Conservation (phyloP, 345 rosid species). For the Ceriops decandra region DNA sequence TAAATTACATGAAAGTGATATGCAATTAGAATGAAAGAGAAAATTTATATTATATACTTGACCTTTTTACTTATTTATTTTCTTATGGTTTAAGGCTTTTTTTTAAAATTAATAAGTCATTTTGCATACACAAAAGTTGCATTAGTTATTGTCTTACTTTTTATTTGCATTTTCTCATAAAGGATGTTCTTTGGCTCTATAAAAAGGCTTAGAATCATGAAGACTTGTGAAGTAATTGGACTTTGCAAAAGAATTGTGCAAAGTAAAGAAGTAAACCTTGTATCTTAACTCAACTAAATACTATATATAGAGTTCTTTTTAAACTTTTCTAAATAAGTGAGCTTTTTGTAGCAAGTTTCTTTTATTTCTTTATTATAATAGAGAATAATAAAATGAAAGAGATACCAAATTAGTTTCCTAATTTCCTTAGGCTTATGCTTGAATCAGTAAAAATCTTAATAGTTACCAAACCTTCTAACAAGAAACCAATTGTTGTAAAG, state of each 20-base stretch:
- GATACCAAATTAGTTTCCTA: constrained; percentile 12
- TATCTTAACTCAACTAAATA: constrained; percentile 15
- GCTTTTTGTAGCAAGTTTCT: not conserved
- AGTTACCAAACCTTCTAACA: too few relatives aligned
- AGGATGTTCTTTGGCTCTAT: constrained; percentile 76
- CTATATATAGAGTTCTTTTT: constrained; percentile 11
- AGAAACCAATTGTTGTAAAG: too few relatives aligned
- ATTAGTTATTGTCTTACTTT: not conserved
- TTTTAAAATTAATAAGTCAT: not conserved
- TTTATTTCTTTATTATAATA: constrained; percentile 7
- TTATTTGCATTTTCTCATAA: constrained; percentile 26
- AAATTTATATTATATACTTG: not conserved
- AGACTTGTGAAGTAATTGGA: constrained; percentile 14
- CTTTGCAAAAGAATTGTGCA: too few relatives aligned
- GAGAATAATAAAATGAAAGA: constrained; percentile 9
- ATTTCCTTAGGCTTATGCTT: constrained; percentile 10
- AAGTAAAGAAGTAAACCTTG: not conserved
- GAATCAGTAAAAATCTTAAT: constrained; percentile 14
- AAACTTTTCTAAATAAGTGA: constrained; percentile 3
- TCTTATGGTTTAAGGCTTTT: not conserved
- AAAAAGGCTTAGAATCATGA: constrained; percentile 86
- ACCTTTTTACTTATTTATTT: not conserved
- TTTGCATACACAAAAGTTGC: not conserved
- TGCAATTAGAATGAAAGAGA: too few relatives aligned
- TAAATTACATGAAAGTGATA: too few relatives aligned